Conservation (phyloP, 768 basidiomycete genomes). For the Pseudohyphozyma bogoriensis region DNA sequence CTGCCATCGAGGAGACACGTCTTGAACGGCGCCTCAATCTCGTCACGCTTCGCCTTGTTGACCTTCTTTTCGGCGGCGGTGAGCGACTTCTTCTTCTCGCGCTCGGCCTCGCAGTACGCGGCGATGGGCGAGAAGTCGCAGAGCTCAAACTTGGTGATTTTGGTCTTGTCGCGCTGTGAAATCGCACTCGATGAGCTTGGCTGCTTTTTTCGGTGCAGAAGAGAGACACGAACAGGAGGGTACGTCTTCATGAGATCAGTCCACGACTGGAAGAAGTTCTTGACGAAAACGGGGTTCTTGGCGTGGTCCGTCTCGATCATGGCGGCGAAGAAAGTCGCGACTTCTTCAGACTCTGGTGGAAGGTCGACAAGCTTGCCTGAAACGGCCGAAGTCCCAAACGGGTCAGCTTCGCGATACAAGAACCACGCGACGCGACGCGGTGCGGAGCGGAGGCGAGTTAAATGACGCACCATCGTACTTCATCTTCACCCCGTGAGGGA, state of each 20-base stretch:
- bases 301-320: slow-evolving; percentile 89
- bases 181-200: neutral
- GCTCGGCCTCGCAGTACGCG: slow-evolving; percentile 83
- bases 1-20: slow-evolving; percentile 85
- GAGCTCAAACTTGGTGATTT: slow-evolving; percentile 61
- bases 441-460: slow-evolving; percentile 1
- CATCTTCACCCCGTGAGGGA: slow-evolving; percentile 79
- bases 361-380: slow-evolving; percentile 69
- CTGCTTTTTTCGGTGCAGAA: too few species aligned
- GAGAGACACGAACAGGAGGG: slow-evolving; percentile 63
- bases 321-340: slow-evolving; percentile 89
- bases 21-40: slow-evolving; percentile 70
- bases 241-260: slow-evolving; percentile 60
- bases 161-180: slow-evolving; percentile 53
- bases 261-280: slow-evolving; percentile 94
- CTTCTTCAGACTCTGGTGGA: slow-evolving; percentile 81
- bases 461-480: slow-evolving; percentile 78
- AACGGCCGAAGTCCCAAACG: slow-evolving; percentile 1
- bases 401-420: neutral
- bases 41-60: slow-evolving; percentile 72
- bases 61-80: slow-evolving; percentile 81
- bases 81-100: slow-evolving; percentile 82
- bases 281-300: slow-evolving; percentile 73
- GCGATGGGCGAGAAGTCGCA: slow-evolving; percentile 96
- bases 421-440: neutral